Evolutionary conservation across 1,284 basidiomycete species (phyloP), one percentile per base, ranked within the genome.

Genomic region (Tetrapyrgos nigripes): DNA sequence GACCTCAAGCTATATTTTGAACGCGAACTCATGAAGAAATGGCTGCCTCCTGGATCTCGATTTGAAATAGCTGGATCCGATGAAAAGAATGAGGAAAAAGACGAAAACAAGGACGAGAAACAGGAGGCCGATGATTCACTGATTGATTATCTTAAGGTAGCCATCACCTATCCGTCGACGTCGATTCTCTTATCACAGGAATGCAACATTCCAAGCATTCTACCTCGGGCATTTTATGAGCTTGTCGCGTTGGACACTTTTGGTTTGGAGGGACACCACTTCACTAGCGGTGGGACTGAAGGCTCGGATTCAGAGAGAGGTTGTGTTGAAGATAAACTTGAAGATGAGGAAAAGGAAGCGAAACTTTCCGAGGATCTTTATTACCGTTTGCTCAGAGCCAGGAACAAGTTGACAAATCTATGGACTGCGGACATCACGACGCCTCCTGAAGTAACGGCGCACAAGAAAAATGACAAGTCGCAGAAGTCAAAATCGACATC

Each of bases 141-240:
- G n/a, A 8, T 40, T 5, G 8, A 17, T 17, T 40, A 11, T n/a
- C 17, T 40, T n/a, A 17, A n/a, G 19, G 4, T 17, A 4, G 14
- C 8, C 5, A 40, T 40, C 17, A 5, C 37, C 17, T 40, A 40
- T 40, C 24, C 28, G 17, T 21, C 2, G 10, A 17, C 49, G 37
- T 6, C 3, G 14, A 13, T 40, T 24, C 43, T 55, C 5, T 54
- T 50, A 55, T 55, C 35, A 40, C n/a, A 58, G 28, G 45, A 21
- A 27, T 35, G 8, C 64, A 96, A 94, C 87, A 97, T 6, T 94
- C 89, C 24, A 96, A 99, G 71, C 96, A 97, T 1, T 83, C 95
- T 49, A 96, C 96, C 0, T 95, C 97, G 0, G 98, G 99, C 95
- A 96, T 94, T 0, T 79, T 98, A 24, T 99, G 93, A 74, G 83